A percentile compares a stretch with the other conserved stretches of the same genome.
phyloP scores from a whole-genome alignment of 2,329 filamentous ascomycete genomes.

The Cadophora sp. region DNA sequence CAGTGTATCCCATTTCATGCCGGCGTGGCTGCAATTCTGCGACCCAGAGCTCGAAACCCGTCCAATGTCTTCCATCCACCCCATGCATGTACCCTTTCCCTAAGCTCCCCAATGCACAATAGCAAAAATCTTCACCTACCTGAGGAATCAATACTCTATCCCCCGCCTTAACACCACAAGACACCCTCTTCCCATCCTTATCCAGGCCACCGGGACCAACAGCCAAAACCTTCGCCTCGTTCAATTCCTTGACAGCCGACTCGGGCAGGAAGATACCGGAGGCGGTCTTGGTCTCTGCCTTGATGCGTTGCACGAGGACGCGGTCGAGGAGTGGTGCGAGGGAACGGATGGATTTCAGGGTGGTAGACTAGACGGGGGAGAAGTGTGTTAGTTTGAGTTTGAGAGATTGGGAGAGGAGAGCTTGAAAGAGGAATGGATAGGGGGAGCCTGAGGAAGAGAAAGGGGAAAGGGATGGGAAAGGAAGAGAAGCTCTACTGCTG shows the following conservation, averaged over 20 bases:
- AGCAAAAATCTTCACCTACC: slow-evolving; percentile 61
- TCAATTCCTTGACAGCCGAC: slow-evolving; percentile 95
- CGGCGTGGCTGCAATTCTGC: too few relatives aligned
- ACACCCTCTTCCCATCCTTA: slow-evolving; percentile 86
- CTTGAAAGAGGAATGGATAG: not conserved
- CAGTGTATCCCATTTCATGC: not conserved
- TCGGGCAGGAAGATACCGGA: slow-evolving; percentile 98
- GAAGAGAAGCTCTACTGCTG: not conserved
- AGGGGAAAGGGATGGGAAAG: not conserved
- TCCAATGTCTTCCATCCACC: too few relatives aligned
- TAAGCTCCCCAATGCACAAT: too few relatives aligned
- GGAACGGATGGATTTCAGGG: slow-evolving; percentile 93
- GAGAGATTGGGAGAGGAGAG: too few relatives aligned
- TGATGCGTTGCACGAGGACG: slow-evolving; percentile 96
- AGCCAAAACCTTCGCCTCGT: slow-evolving; percentile 95
- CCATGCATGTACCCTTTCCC: too few relatives aligned
- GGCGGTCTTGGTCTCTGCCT: slow-evolving; percentile 95
- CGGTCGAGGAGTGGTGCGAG: slow-evolving; percentile 97
- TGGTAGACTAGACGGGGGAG: slow-evolving; percentile 59
- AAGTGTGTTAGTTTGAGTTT: not conserved
- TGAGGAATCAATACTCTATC: slow-evolving; percentile 96
- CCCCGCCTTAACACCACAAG: slow-evolving; percentile 81
- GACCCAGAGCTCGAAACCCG: too few relatives aligned
- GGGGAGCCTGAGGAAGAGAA: not conserved
- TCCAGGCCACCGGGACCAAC: slow-evolving; percentile 89